A percentile compares a stretch with the other conserved stretches of the same genome.
Conservation (phyloP, 1,139 yeast species). For the Blastobotrys illinoisensis region DNA sequence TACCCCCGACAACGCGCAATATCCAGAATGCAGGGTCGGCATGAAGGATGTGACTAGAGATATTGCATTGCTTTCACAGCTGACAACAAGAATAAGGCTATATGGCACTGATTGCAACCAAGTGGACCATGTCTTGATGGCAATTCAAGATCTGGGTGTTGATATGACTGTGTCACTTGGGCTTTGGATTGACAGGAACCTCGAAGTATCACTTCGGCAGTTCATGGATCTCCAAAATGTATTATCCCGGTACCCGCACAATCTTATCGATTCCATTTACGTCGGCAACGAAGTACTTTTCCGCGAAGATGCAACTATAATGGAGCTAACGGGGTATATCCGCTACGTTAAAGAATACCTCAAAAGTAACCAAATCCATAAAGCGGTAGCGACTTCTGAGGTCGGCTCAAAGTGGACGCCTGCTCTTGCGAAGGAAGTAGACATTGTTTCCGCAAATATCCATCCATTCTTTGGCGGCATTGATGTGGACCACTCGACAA, state of each 20-base stretch:
- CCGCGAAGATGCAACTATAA: constrained; percentile 43
- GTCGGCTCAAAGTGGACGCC: constrained; percentile 42
- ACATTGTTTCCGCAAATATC: constrained; percentile 57
- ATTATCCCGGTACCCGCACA: constrained; percentile 42
- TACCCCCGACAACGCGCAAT: constrained; percentile 46
- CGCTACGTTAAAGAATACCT: constrained; percentile 40
- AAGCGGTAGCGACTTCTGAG: constrained; percentile 53
- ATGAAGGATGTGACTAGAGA: constrained; percentile 50
- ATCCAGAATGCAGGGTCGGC: constrained; percentile 42
- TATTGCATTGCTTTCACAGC: constrained; percentile 49
- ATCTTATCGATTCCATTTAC: constrained; percentile 46
- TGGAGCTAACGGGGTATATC: constrained; percentile 41
- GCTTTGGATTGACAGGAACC: constrained; percentile 52
- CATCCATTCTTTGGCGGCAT: constrained; percentile 69
- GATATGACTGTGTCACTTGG: constrained; percentile 59
- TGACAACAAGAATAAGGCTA: constrained; percentile 52
- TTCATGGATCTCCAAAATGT: constrained; percentile 37
- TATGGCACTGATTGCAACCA: constrained; percentile 65
- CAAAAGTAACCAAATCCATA: constrained; percentile 27
- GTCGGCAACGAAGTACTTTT: constrained; percentile 63
- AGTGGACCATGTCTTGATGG: constrained; percentile 46
- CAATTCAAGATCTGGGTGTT: constrained; percentile 46
- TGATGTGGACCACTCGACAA: constrained; percentile 42
- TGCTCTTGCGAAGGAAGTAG: constrained; percentile 38
- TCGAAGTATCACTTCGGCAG: constrained; percentile 40